Evolutionary conservation across 2,329 filamentous ascomycete species (phyloP).

Genomic region (Monosporascus sp.): DNA sequence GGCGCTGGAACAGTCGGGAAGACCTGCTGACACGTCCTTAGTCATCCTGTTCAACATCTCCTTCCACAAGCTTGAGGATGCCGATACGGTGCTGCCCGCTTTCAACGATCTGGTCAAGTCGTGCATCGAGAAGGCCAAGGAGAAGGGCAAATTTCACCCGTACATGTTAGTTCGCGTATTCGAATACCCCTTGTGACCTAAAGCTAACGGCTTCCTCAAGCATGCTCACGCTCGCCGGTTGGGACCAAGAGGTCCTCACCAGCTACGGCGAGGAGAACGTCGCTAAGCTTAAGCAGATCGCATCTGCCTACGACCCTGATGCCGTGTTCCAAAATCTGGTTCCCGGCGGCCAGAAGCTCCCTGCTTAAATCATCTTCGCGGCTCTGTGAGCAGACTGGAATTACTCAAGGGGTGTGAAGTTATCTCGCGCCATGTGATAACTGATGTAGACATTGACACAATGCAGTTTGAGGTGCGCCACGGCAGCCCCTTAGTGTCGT

Average conservation of each 20-base stretch:
- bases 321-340: constrained; percentile 3
- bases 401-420: too few species aligned
- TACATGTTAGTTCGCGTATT: background rate
- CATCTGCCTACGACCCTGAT: constrained; percentile 3
- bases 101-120: constrained; percentile 5
- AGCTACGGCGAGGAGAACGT: constrained; percentile 5
- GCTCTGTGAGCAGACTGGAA: too few species aligned
- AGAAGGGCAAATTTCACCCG: background rate
- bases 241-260: background rate
- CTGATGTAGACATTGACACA: too few species aligned
- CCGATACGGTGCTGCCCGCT: constrained; percentile 1
- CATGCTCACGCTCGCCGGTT: constrained; percentile 4
- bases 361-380: too few species aligned
- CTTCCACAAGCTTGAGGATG: constrained; percentile 4
- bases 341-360: constrained; percentile 3
- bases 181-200: too few species aligned
- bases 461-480: too few species aligned
- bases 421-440: too few species aligned
- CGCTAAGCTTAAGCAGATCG: background rate
- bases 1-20: too few species aligned
- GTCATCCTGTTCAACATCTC: constrained; percentile 5
- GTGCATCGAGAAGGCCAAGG: background rate
- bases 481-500: too few species aligned
- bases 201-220: background rate
- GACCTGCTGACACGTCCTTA: background rate